Percentiles rank a stretch among this genome's conserved stretches.
phyloP scores from a whole-genome alignment of 306 rosid species.

The Sindora glabra region DNA sequence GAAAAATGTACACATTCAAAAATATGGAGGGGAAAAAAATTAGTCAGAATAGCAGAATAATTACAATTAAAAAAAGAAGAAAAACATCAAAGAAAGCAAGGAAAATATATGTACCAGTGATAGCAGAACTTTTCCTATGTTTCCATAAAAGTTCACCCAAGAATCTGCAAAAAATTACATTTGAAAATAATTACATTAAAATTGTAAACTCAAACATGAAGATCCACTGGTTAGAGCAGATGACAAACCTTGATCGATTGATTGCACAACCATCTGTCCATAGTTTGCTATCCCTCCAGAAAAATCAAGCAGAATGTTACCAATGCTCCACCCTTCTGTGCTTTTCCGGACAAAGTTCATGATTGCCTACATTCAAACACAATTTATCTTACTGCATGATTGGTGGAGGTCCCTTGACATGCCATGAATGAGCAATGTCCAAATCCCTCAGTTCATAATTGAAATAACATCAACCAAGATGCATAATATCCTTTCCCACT shows the following conservation, averaged over 20 bases:
- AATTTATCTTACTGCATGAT: background rate
- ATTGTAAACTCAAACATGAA: too few relatives aligned
- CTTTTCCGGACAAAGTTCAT: slow-evolving; percentile 53
- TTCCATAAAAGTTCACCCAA: background rate
- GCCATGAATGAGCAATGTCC: background rate
- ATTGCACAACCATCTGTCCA: slow-evolving; percentile 59
- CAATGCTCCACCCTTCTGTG: slow-evolving; percentile 73
- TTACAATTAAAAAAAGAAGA: background rate
- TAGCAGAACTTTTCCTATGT: background rate
- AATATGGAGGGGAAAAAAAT: background rate
- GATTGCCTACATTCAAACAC: slow-evolving; percentile 24
- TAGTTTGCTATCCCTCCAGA: slow-evolving; percentile 49
- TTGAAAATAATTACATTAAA: too few relatives aligned
- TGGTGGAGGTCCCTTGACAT: background rate
- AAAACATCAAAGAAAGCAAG: background rate
- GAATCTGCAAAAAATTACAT: background rate
- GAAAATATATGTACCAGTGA: background rate
- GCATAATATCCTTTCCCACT: background rate
- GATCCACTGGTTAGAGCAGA: too few relatives aligned
- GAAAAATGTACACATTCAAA: too few relatives aligned
- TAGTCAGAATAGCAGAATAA: background rate
- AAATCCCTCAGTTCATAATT: background rate
- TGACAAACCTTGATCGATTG: slow-evolving; percentile 63
- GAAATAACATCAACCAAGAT: background rate
- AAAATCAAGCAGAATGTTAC: slow-evolving; percentile 56